Evolutionary conservation across 805 yeast species (phyloP), one percentile per base, ranked within the genome.

Genomic region (Cyberlindnera saturnus): DNA sequence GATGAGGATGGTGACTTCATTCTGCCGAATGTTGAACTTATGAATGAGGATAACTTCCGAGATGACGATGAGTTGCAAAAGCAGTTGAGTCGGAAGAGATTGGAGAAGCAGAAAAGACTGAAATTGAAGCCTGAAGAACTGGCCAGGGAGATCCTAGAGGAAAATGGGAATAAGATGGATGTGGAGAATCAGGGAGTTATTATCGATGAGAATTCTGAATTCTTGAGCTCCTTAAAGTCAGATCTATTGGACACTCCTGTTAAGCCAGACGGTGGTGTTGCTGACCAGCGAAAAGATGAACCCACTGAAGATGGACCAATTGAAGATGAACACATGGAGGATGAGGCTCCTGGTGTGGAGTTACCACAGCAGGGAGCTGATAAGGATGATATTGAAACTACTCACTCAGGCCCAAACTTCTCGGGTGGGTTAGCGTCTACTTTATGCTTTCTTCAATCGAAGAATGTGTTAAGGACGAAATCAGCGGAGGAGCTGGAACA

Each of bases 151-250:
- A 52, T 58, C 19, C 44, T 44, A 32, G 51, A 49, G 19, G 48
- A 53, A 11, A 41, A 32, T 39, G 40, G 46, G 23, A 40, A 40
- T 13, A 46, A 32, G 10, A 53, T 48, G 50, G 47, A 51, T 18
- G 28, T 52, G 30, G 54, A 52, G 19, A 29, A 32, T 10, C 29
- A 18, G 3, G 35, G 15, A 6, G 63, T 60, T 7, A 39, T 53
- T 2, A 47, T 67, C 17, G 65, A 66, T 50, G 74, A 69, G 39
- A 65, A 57, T 16, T 42, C 57, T 3, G 71, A 66, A 37, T 69
- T 70, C 41, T 49, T 70, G 39, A 52, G 53, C n/a, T 42, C 53
- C 1, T 43, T 61, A 1, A 57, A 56, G 28, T 45, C 31, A 1
- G 39, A 32, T n/a, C 47, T 29, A 7, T 36, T 31, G n/a, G 46